phyloP scores from a whole-genome alignment of 257 asterid genomes.

The Ophiorrhiza pumila region DNA sequence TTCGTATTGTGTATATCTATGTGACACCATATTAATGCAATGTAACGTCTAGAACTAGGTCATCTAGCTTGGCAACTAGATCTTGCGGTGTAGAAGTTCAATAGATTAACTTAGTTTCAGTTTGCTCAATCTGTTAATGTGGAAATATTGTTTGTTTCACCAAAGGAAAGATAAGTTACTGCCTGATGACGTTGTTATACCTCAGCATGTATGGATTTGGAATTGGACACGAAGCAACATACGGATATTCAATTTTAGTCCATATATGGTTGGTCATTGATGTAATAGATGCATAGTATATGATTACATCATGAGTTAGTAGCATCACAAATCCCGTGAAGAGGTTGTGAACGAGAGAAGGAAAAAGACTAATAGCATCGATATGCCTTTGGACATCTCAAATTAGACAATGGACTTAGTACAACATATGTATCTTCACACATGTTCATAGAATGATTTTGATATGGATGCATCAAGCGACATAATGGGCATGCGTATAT shows the following conservation, averaged over 20 bases:
- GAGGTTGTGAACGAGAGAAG: background rate
- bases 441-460: too few species aligned
- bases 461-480: background rate
- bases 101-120: background rate
- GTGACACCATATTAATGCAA: background rate
- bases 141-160: background rate
- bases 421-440: background rate
- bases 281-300: background rate
- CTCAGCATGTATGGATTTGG: background rate
- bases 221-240: background rate
- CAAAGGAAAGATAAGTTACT: background rate
- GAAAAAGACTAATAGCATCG: background rate
- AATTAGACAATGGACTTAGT: background rate
- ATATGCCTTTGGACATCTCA: background rate
- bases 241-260: background rate
- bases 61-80: background rate
- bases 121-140: background rate
- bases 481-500: background rate
- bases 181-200: background rate
- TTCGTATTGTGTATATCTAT: background rate
- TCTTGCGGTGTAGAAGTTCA: background rate
- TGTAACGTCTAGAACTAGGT: background rate
- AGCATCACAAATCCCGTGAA: background rate
- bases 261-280: background rate
- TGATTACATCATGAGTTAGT: background rate